Evolutionary conservation across 73 alveolate genomes (phyloP).

Genomic region (Paramecium sexaurelia): DNA sequence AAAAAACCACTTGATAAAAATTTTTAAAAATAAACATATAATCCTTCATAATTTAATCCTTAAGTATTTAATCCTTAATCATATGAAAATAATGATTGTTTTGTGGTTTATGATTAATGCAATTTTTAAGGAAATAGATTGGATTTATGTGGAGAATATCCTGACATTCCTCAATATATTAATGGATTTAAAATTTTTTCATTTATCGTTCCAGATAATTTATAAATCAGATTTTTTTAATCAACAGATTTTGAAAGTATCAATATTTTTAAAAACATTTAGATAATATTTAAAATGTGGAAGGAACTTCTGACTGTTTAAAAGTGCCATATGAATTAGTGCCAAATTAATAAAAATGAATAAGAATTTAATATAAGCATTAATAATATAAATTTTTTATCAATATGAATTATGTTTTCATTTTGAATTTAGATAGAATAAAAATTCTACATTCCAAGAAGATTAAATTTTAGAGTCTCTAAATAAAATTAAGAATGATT

Average conservation of each 20-base stretch:
- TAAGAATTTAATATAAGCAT: not conserved
- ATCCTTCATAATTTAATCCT: not conserved
- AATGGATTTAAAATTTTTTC: constrained; percentile 30
- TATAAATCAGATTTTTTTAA: not conserved
- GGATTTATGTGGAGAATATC: constrained; percentile 53
- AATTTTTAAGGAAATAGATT: not conserved
- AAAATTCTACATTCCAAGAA: no score
- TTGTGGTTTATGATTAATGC: constrained; percentile 40
- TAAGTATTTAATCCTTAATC: not conserved
- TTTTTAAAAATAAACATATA: not conserved
- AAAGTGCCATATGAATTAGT: not conserved
- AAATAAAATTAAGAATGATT: no score
- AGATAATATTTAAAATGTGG: not conserved
- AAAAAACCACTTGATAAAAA: not conserved
- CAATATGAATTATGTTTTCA: no score
- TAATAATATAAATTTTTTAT: not conserved
- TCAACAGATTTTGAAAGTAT: not conserved
- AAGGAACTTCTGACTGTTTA: not conserved
- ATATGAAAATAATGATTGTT: not conserved
- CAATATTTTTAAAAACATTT: not conserved
- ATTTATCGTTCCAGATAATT: constrained; percentile 3
- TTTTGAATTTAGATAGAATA: no score
- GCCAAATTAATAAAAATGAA: not conserved
- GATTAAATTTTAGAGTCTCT: no score
- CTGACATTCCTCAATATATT: not conserved